Percentiles rank a stretch among this genome's conserved stretches.
Evolutionary conservation across 306 rosid genomes (phyloP).

Genomic region (Prinsepia uniflora): DNA sequence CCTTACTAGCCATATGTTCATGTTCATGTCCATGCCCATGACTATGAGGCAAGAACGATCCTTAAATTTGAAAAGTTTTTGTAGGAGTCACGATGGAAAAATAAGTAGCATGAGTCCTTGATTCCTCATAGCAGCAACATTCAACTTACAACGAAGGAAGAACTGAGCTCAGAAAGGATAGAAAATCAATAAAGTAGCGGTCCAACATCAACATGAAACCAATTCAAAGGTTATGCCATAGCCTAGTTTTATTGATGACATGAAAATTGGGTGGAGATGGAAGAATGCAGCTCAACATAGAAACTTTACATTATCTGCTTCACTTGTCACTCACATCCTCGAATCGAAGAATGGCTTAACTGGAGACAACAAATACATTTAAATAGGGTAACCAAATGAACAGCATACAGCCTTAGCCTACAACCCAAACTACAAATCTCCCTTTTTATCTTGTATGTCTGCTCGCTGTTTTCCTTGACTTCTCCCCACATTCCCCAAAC

Average conservation of each 20-base stretch:
- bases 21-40: no score
- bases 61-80: no score
- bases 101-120: no score
- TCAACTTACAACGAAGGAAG: no score
- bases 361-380: conserved; percentile 24
- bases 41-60: no score
- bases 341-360: conserved; percentile 52
- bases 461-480: conserved; percentile 49
- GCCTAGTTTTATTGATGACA: conserved; percentile 37
- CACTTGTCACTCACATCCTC: conserved; percentile 41
- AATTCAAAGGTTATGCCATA: conserved; percentile 19
- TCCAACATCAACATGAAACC: not conserved
- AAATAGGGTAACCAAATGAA: conserved; percentile 24
- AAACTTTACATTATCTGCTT: conserved; percentile 40
- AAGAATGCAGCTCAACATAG: conserved; percentile 26
- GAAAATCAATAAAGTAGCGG: not conserved
- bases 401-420: not conserved
- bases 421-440: conserved; percentile 20
- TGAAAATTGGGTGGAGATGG: conserved; percentile 44
- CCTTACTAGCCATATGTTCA: no score
- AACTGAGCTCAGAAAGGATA: not conserved
- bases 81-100: no score
- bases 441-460: conserved; percentile 33
- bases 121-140: no score
- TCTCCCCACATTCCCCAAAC: conserved; percentile 80